Evolutionary conservation across 768 basidiomycete species (phyloP), one percentile per base, ranked within the genome.

Genomic region (Kondoa subrosea): DNA sequence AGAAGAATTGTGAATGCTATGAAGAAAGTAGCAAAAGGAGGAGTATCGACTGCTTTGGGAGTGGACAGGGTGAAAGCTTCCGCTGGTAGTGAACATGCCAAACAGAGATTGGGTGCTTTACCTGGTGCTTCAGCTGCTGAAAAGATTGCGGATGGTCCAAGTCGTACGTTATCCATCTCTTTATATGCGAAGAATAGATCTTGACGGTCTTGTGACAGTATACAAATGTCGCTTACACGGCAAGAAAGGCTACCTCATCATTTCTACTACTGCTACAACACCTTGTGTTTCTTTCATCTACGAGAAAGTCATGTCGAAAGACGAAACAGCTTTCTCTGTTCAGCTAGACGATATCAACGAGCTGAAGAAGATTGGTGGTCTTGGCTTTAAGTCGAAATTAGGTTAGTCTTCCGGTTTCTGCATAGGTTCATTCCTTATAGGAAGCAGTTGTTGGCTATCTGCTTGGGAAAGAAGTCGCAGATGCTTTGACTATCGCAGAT

Each of bases 331-430:
- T 32, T 71, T 69, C 31, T 74, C 74, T 26, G 70, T 79, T 26
- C 72, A 74, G 34, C 61, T 79, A 2, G 64, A 68, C 50, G 76
- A 77, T 59, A 72, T 78, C 16, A 68, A 65, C 12, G 73, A 74
- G 66, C 60, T 78, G 63, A 66, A 73, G 69, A 78, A 76, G 74
- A 64, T 78, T 58, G 78, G 78, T 34, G 78, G 78, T 34, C 75
- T 78, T 57, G 78, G 78, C 56, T 79, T 77, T 77, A 79, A 78
- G 75, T 76, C 75, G n/a, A 76, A 76, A 74, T 68, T 79, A 50
- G 56, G 56, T 56, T 15, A 15, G 56, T 56, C 56, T 56, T 56
- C 56, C 15, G 15, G 15, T 25, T 56, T 56, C 56, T 15, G 25
- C 56, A 15, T 25, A 15, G 15, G 15, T 25, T 56, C 15, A 25